A percentile compares a stretch with the other conserved stretches of the same genome.
These are phyloP conservation scores for Symbiodinium pilosum DNA, from an alignment of 73 alveolate genomes.

Conservation along the genomic window DNA sequence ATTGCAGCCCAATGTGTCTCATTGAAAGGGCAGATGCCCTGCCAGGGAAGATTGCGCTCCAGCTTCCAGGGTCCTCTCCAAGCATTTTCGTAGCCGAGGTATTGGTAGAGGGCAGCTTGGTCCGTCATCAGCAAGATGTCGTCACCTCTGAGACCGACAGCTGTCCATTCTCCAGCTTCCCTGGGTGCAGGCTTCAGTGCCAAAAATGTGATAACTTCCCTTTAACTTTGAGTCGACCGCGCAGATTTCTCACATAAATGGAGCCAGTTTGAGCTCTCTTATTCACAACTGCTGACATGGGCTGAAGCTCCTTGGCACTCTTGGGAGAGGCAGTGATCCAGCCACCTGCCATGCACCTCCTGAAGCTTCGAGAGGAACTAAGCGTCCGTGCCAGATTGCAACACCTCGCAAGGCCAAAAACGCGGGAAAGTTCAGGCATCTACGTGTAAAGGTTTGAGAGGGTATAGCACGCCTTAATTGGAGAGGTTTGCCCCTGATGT, in stretches of 20 bases:
- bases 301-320: neutral
- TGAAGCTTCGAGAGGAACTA: conserved; percentile 26
- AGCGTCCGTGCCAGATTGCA: conserved; percentile 39
- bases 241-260: too few relatives aligned
- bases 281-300: too few relatives aligned
- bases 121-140: conserved; percentile 21
- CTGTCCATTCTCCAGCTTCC: neutral
- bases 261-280: too few relatives aligned
- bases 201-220: too few relatives aligned
- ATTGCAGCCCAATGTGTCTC: neutral
- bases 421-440: too few relatives aligned
- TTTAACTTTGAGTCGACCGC: too few relatives aligned
- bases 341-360: conserved; percentile 29
- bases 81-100: neutral
- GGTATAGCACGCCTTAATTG: too few relatives aligned
- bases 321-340: conserved; percentile 33
- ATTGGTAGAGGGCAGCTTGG: neutral
- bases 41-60: neutral
- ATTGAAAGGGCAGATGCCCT: neutral
- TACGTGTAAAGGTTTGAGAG: too few relatives aligned
- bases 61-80: conserved; percentile 53
- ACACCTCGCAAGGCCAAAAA: neutral
- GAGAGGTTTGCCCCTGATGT: too few relatives aligned
- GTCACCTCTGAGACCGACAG: neutral
- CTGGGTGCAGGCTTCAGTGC: neutral